Percentiles rank a stretch among this genome's conserved stretches.
Evolutionary conservation across 768 basidiomycete genomes (phyloP).

Genomic region (Lentinula edodes): DNA sequence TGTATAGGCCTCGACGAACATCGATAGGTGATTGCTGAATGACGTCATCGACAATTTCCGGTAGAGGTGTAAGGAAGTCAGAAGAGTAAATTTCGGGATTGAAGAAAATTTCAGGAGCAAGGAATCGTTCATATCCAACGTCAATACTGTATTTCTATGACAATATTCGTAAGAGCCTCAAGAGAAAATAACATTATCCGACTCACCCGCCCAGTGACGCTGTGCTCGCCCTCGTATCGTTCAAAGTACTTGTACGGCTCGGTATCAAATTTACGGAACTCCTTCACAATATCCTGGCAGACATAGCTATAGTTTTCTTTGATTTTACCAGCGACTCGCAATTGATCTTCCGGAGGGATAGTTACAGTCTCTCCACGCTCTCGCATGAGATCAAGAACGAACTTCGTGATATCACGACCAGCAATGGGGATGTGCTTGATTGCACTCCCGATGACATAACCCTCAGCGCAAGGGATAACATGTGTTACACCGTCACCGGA

Average conservation of each 20-base stretch:
- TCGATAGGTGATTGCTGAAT: constrained; percentile 97
- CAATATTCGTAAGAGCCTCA: not conserved
- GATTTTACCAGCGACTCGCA: constrained; percentile 86
- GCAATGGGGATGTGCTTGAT: constrained; percentile 99
- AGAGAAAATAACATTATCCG: not conserved
- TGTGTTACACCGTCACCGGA: constrained; percentile 99
- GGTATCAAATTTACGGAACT: constrained; percentile 96
- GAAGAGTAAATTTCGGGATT: constrained; percentile 98
- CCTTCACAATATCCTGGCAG: constrained; percentile 97
- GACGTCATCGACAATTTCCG: constrained; percentile 92
- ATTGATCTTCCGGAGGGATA: constrained; percentile 95
- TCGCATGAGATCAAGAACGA: constrained; percentile 91
- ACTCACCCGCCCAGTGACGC: constrained; percentile 83
- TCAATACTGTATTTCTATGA: constrained; percentile 87
- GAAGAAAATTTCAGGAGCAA: constrained; percentile 99
- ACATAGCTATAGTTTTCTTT: constrained; percentile 99
- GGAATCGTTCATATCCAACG: constrained; percentile 97
- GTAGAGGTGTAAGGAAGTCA: constrained; percentile 94
- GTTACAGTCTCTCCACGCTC: constrained; percentile 87
- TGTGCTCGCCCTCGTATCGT: constrained; percentile 89
- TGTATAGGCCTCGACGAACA: constrained; percentile 93
- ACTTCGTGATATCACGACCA: constrained; percentile 94
- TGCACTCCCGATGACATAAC: constrained; percentile 97
- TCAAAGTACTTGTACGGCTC: constrained; percentile 96
- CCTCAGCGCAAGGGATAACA: constrained; percentile 93